These are phyloP conservation scores for Paulownia fortunei DNA, from an alignment of 257 asterid genomes.

Conservation along the genomic window DNA sequence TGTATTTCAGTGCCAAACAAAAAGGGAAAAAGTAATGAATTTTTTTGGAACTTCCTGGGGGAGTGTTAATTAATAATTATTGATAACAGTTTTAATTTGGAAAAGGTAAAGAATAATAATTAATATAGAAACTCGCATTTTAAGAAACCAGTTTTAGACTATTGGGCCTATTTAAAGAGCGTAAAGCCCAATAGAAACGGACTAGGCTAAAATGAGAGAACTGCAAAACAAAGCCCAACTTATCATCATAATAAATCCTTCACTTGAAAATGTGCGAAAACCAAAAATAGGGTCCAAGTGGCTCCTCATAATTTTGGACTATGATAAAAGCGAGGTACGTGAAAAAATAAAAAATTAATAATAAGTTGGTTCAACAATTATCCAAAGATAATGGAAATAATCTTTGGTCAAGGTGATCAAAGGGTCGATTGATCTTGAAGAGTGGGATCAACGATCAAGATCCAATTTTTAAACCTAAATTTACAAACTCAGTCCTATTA, in stretches of 20 bases:
- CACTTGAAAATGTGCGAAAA: background rate
- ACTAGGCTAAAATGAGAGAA: background rate
- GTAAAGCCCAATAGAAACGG: background rate
- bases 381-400: background rate
- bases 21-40: background rate
- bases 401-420: background rate
- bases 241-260: too few relatives aligned
- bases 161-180: background rate
- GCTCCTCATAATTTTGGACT: background rate
- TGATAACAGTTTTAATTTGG: background rate
- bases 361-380: background rate
- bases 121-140: too few relatives aligned
- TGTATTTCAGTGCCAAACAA: conserved; percentile 36
- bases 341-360: background rate
- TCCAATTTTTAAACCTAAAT: too few relatives aligned
- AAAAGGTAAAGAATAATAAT: background rate
- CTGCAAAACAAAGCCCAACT: background rate
- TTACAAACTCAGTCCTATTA: too few relatives aligned
- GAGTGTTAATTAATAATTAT: conserved; percentile 10
- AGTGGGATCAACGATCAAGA: too few relatives aligned
- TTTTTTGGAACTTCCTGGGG: conserved; percentile 7
- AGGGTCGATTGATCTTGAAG: too few relatives aligned
- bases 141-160: background rate
- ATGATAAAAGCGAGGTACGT: background rate
- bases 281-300: background rate